A percentile compares a stretch with the other conserved stretches of the same genome.
phyloP scores from a whole-genome alignment of 805 yeast species.

The Candida michaelii region DNA sequence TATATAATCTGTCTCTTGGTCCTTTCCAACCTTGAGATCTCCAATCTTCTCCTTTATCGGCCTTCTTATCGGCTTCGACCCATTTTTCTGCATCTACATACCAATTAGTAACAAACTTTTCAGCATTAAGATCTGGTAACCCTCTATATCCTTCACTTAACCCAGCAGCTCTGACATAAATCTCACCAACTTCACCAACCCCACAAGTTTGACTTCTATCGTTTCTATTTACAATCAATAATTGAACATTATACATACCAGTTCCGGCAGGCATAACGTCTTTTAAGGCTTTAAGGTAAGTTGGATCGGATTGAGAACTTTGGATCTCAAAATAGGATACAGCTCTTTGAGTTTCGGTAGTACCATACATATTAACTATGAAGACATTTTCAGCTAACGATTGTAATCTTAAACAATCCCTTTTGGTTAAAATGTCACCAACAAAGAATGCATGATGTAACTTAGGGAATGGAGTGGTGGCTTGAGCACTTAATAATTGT shows the following conservation, averaged over 20 bases:
- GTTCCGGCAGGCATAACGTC: slow-evolving; percentile 98
- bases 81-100: slow-evolving; percentile 69
- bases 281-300: slow-evolving; percentile 78
- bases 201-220: slow-evolving; percentile 92
- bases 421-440: slow-evolving; percentile 94
- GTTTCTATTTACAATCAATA: slow-evolving; percentile 87
- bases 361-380: slow-evolving; percentile 98
- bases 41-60: slow-evolving; percentile 53
- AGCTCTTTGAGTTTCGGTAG: slow-evolving; percentile 98
- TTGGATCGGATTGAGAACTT: slow-evolving; percentile 64
- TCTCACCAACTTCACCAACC: slow-evolving; percentile 98
- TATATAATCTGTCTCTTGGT: slow-evolving; percentile 91
- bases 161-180: slow-evolving; percentile 97
- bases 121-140: slow-evolving; percentile 80
- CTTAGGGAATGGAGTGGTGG: slow-evolving; percentile 77
- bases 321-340: slow-evolving; percentile 92
- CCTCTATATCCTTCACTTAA: slow-evolving; percentile 95
- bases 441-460: slow-evolving; percentile 97
- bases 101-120: slow-evolving; percentile 92
- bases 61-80: slow-evolving; percentile 50
- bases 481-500: slow-evolving; percentile 93
- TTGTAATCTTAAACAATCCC: slow-evolving; percentile 93
- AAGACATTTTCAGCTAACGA: slow-evolving; percentile 84
- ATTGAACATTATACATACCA: slow-evolving; percentile 95
- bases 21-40: slow-evolving; percentile 79